phyloP scores from a whole-genome alignment of 192 early-diverging fungal species.

The Coemansia sp. region DNA sequence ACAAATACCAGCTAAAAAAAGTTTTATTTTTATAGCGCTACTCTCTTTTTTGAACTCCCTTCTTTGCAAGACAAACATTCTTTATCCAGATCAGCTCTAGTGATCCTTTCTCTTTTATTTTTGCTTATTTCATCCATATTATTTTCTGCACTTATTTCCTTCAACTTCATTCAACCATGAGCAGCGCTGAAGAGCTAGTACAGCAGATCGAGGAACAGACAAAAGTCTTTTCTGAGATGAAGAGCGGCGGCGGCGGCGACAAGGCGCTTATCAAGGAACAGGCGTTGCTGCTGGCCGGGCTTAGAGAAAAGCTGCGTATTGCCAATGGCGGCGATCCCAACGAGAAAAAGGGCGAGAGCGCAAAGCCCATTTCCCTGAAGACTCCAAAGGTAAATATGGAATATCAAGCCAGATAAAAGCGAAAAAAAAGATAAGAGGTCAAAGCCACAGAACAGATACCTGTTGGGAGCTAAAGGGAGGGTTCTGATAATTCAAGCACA shows the following conservation, averaged over 20 bases:
- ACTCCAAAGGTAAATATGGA: constrained; percentile 67
- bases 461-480: too few relatives aligned
- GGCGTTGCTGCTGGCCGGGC: constrained; percentile 55
- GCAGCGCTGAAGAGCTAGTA: constrained; percentile 30
- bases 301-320: constrained; percentile 61
- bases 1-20: constrained; percentile 3
- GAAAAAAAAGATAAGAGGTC: background rate
- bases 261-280: constrained; percentile 58
- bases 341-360: constrained; percentile 22
- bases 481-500: too few relatives aligned
- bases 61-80: too few relatives aligned
- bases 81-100: background rate
- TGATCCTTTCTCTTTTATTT: background rate
- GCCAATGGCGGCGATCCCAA: constrained; percentile 27
- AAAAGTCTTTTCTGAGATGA: constrained; percentile 59
- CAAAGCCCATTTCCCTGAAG: constrained; percentile 65
- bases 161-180: constrained; percentile 10
- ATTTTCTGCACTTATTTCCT: background rate
- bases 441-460: too few relatives aligned
- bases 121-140: constrained; percentile 4
- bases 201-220: constrained; percentile 61
- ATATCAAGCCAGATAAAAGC: too few relatives aligned
- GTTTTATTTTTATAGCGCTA: constrained; percentile 1
- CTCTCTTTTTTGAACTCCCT: background rate
- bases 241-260: constrained; percentile 58